Evolutionary conservation across 768 basidiomycete species (phyloP).

Genomic region (Gautieria morchelliformis): DNA sequence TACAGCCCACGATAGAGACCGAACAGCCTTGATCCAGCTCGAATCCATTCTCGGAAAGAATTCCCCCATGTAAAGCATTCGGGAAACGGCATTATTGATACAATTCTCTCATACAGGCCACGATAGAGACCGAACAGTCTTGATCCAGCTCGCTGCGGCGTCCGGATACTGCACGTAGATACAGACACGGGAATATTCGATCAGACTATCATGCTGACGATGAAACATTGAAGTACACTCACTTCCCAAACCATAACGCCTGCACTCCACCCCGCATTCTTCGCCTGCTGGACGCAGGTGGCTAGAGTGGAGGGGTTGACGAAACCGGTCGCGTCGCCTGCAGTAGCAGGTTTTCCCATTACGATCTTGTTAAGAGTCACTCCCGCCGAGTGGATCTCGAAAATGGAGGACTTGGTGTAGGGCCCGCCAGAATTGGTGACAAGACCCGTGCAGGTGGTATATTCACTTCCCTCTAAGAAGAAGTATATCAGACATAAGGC

Average conservation of each 20-base stretch:
- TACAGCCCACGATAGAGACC: constrained; percentile 9
- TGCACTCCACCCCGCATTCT: constrained; percentile 23
- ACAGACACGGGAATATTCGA: background rate
- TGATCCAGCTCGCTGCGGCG: constrained; percentile 10
- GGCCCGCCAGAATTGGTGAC: constrained; percentile 17
- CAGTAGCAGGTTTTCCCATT: constrained; percentile 26
- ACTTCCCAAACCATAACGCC: constrained; percentile 26
- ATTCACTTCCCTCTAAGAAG: constrained; percentile 7
- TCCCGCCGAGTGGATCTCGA: constrained; percentile 23
- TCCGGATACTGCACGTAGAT: constrained; percentile 3
- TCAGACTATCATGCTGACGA: background rate
- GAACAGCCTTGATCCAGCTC: constrained; percentile 11
- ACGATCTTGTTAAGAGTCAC: constrained; percentile 27
- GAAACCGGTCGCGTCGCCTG: constrained; percentile 17
- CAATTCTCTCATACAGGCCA: constrained; percentile 8
- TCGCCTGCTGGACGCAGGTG: constrained; percentile 21
- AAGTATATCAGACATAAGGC: background rate
- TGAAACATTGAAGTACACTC: background rate
- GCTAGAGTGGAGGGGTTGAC: constrained; percentile 16
- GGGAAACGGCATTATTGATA: too few species aligned
- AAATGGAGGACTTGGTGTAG: constrained; percentile 24
- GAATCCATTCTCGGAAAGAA: too few species aligned
- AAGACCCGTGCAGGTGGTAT: constrained; percentile 14
- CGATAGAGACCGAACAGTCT: constrained; percentile 6
- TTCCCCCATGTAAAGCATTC: too few species aligned